A percentile compares a stretch with the other conserved stretches of the same genome.
Evolutionary conservation across 495 filamentous ascomycete species (phyloP).

Genomic region (Parathielavia appendiculata): DNA sequence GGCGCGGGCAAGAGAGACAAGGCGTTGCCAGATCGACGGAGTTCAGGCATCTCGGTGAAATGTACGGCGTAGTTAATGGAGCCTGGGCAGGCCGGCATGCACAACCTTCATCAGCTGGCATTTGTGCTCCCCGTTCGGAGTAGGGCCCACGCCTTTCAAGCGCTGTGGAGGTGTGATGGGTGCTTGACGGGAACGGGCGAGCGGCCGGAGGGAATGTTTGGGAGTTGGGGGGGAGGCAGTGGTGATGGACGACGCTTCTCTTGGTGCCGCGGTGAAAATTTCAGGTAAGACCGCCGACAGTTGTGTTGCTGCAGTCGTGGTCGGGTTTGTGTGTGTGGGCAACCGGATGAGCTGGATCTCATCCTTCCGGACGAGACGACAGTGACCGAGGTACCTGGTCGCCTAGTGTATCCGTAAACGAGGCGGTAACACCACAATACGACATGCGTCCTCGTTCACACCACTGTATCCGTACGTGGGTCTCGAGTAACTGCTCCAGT

Average conservation of each 20-base stretch:
- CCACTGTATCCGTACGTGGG: no score
- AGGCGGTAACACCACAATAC: no score
- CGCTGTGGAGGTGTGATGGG: neutral
- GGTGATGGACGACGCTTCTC: conserved; percentile 6
- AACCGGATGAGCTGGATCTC: neutral
- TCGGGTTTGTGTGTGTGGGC: no score
- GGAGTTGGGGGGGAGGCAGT: neutral
- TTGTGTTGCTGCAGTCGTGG: neutral
- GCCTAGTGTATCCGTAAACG: no score
- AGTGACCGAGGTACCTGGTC: no score
- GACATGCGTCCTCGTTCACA: no score
- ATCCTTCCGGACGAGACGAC: no score
- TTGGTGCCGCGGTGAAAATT: neutral
- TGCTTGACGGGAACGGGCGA: neutral
- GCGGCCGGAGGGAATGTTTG: neutral
- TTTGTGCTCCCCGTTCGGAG: no score
- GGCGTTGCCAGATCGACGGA: conserved; percentile 5
- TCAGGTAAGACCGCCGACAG: neutral
- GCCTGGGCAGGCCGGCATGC: neutral
- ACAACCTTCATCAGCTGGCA: neutral
- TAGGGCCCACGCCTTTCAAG: neutral
- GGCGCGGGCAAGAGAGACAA: neutral
- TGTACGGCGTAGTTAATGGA: conserved; percentile 5
- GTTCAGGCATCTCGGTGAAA: conserved; percentile 8
- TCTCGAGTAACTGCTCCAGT: no score